Percentiles rank a stretch among this genome's conserved stretches.
These are phyloP conservation scores for Lichtheimia ramosa DNA, from an alignment of 371 early-diverging fungal genomes.

Conservation along the genomic window DNA sequence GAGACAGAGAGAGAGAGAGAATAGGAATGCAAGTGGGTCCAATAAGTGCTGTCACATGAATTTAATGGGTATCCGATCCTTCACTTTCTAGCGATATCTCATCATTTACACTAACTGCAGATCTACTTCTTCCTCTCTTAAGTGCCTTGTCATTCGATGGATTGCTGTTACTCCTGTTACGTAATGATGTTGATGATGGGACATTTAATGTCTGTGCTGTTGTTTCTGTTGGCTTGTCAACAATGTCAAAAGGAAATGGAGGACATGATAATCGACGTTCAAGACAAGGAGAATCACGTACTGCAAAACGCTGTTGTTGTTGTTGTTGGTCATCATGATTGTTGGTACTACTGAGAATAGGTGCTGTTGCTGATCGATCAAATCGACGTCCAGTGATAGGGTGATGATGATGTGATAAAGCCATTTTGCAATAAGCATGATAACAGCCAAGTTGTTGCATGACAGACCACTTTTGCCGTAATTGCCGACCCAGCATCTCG, in stretches of 20 bases:
- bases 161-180: constrained; percentile 11
- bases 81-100: constrained; percentile 5
- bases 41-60: not conserved
- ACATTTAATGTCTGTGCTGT: not conserved
- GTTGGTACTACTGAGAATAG: not conserved
- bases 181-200: constrained; percentile 1
- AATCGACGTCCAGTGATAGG: not conserved
- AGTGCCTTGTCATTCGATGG: constrained; percentile 3
- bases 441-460: constrained; percentile 70
- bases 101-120: constrained; percentile 9
- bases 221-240: not conserved
- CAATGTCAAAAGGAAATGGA: too few relatives aligned
- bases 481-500: constrained; percentile 49
- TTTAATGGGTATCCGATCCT: not conserved
- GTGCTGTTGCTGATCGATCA: constrained; percentile 12
- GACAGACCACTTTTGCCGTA: constrained; percentile 55
- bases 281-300: too few relatives aligned
- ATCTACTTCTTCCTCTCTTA: constrained; percentile 6
- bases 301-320: not conserved
- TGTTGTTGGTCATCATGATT: not conserved
- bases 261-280: too few relatives aligned
- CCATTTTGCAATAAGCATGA: constrained; percentile 58
- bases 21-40: not conserved
- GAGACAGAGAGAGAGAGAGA: not conserved
- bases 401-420: too few relatives aligned